Base-by-base conservation (phyloP, 1,284 basidiomycete genomes). In the Inonotus hispidus region DNA sequence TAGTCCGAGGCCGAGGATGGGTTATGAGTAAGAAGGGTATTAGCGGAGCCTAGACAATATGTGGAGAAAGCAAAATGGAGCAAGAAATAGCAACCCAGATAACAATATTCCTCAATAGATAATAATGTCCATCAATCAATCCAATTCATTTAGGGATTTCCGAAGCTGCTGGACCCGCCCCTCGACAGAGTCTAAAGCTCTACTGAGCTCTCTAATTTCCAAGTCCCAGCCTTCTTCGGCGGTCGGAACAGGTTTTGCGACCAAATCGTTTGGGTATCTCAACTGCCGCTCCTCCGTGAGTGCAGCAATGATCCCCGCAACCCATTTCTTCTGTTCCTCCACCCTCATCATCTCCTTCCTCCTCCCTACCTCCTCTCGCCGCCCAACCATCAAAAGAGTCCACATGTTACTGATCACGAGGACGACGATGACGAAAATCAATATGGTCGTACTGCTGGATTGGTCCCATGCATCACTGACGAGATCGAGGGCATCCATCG, bases 391-490 rank as follows among this genome's bases (percentile, higher is more conserved):
- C 66, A 75, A 70, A 63, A 90, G 72, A 65, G 90, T 90, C 81
- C 83, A 92, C 38, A 90, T 55, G 68, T 96, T 96, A 67, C 84
- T 90, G 46, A 90, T 65, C 60, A 95, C 79, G 64, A 96, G 74
- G 32, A 84, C 66, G 39, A 85, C 78, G 68, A 94, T 91, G 59
- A 92, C 74, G 63, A 87, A 80, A 66, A 82, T 85, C 66, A 93
- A 75, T 55, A 93, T 82, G 61, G 87, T 83, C 68, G 82, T 88
- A 68, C 75, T 80, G 50, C 78, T 84, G 11, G 82, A 82, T 66
- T 90, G 81, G 62, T 93, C 90, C 82, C 85, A 87, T 0, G 86
- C 79, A 66, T 91, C 90, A 59, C 74, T 75, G 53, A 95, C 74
- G 43, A 92, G 83, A 72, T 91, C 90, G 59, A 91, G 69, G 25